These are phyloP conservation scores for Haplographium delicatum DNA, from an alignment of 495 filamentous ascomycete genomes.

Conservation along the genomic window DNA sequence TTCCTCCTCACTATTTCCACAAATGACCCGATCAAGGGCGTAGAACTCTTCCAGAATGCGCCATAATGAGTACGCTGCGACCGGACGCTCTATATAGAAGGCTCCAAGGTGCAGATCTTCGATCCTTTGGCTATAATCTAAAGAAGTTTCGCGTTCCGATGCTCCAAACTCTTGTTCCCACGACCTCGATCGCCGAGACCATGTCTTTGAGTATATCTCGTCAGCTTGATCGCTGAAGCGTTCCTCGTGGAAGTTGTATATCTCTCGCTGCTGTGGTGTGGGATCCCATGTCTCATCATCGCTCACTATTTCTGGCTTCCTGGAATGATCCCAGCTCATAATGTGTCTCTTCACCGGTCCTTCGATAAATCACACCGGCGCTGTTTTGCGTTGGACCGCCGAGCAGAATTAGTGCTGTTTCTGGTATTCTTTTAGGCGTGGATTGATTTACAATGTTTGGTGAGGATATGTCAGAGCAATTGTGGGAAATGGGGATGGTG, in stretches of 20 bases:
- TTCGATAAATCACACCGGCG: not conserved
- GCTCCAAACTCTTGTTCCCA: not conserved
- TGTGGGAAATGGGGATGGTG: too few relatives aligned
- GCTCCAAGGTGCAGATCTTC: conserved; percentile 3
- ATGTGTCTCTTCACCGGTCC: not conserved
- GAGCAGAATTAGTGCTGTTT: too few relatives aligned
- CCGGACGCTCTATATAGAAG: not conserved
- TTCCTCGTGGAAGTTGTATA: conserved; percentile 4
- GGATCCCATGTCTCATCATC: conserved; percentile 2
- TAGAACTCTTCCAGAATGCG: conserved; percentile 3
- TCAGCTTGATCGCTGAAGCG: conserved; percentile 2
- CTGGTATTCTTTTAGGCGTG: too few relatives aligned
- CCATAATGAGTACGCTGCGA: conserved; percentile 9
- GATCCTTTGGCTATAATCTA: not conserved
- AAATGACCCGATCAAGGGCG: conserved; percentile 1
- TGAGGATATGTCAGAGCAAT: too few relatives aligned
- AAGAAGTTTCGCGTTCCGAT: not conserved
- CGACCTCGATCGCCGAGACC: not conserved
- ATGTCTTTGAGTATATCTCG: conserved; percentile 6
- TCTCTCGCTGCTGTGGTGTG: conserved; percentile 2
- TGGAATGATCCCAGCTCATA: not conserved
- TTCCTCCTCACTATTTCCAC: not conserved
- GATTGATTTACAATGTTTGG: too few relatives aligned
- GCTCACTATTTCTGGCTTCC: not conserved
- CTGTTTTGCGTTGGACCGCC: too few relatives aligned